Conservation (phyloP, 768 basidiomycete genomes). For the Collybia sordida region DNA sequence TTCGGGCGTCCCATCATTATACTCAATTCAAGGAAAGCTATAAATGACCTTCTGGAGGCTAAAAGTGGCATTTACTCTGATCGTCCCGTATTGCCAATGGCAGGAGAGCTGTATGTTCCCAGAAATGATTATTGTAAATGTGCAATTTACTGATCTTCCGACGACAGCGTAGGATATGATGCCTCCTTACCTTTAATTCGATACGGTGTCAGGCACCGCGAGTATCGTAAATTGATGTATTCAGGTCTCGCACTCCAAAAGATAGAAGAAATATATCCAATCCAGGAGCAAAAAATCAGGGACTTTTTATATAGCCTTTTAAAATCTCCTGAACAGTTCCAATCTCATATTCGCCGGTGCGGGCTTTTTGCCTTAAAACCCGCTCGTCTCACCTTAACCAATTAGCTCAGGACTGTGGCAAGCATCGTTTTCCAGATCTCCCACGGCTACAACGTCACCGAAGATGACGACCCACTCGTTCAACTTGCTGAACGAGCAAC, state of each 20-base stretch:
- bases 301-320: constrained; percentile 7
- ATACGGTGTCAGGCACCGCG: constrained; percentile 6
- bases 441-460: constrained; percentile 9
- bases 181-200: constrained; percentile 4
- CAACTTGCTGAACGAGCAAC: constrained; percentile 7
- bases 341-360: constrained; percentile 15
- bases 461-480: constrained; percentile 10
- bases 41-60: constrained; percentile 30
- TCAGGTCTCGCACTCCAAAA: constrained; percentile 2
- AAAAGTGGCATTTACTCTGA: constrained; percentile 27
- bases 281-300: constrained; percentile 6
- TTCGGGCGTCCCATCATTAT: constrained; percentile 24
- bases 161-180: constrained; percentile 1
- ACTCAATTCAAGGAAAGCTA: constrained; percentile 25
- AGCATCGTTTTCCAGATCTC: constrained; percentile 10
- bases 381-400: background rate
- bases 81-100: constrained; percentile 18
- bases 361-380: background rate
- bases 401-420: constrained; percentile 3
- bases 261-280: constrained; percentile 2
- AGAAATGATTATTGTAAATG: background rate
- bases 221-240: constrained; percentile 7
- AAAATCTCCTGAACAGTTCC: background rate
- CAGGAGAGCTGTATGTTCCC: constrained; percentile 8
- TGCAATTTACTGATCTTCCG: constrained; percentile 1